Percentiles rank a stretch among this genome's conserved stretches.
These are phyloP conservation scores for Stromatinia cepivora DNA, from an alignment of 2,329 filamentous ascomycete genomes.

Conservation along the genomic window DNA sequence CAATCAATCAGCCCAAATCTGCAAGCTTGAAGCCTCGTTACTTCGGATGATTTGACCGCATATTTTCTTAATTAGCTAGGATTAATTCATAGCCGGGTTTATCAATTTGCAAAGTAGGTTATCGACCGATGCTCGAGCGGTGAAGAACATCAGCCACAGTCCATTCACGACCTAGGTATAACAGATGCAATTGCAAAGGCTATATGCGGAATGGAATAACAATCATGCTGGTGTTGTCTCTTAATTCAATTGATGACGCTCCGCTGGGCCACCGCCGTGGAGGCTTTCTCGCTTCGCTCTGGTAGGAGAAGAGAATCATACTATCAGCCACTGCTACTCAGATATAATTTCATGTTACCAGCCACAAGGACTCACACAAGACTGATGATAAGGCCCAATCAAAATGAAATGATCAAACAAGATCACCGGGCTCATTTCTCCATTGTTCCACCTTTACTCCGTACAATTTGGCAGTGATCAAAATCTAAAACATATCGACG, in stretches of 20 bases:
- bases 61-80: no score
- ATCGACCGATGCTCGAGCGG: no score
- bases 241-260: not conserved
- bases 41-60: not conserved
- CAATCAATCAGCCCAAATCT: not conserved
- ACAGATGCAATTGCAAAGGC: no score
- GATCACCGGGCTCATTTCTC: not conserved
- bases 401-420: constrained; percentile 3
- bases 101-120: no score
- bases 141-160: no score
- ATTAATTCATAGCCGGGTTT: no score
- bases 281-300: not conserved
- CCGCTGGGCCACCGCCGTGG: not conserved
- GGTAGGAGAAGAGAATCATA: no score
- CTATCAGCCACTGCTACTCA: no score
- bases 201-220: no score
- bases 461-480: not conserved
- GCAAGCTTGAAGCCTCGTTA: constrained; percentile 5
- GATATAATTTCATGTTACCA: not conserved
- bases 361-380: not conserved
- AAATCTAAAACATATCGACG: not conserved
- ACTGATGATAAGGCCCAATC: not conserved
- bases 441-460: constrained; percentile 9
- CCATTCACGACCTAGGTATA: no score
- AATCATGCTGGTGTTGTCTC: no score